Evolutionary conservation across 23 red algal genomes (phyloP).

Genomic region (Gracilaria vermiculophylla): DNA sequence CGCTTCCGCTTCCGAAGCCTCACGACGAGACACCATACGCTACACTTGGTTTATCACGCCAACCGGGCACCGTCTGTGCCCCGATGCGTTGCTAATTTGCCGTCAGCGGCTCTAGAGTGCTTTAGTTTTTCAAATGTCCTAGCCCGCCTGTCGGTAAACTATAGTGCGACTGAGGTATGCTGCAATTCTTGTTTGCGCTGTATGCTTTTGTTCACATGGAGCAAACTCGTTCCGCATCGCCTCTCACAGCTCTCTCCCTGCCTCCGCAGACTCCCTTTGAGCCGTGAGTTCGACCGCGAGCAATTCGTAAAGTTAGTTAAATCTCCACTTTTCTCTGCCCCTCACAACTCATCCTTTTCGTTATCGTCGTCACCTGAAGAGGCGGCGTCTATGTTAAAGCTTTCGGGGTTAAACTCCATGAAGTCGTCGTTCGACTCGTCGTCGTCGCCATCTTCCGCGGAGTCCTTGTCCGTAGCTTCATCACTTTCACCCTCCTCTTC

Average conservation of each 20-base stretch:
- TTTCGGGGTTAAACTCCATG: background rate
- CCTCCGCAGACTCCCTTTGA: background rate
- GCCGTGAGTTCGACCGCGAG: background rate
- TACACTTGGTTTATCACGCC: no score
- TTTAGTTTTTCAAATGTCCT: no score
- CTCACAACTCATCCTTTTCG: conserved; percentile 39
- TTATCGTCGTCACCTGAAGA: background rate
- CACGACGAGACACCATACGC: no score
- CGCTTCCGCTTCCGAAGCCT: no score
- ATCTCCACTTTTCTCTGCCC: no score
- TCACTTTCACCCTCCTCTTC: conserved; percentile 38
- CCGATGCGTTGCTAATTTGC: no score
- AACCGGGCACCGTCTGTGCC: no score
- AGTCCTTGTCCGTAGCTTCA: background rate
- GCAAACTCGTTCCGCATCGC: background rate
- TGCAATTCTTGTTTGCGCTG: no score
- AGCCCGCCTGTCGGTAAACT: no score
- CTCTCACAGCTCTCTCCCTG: background rate
- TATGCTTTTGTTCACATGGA: background rate
- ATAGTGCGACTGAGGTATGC: no score
- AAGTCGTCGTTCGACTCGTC: background rate
- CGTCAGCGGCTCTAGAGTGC: no score
- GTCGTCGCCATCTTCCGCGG: conserved; percentile 19
- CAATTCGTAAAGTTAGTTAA: background rate
- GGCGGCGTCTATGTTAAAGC: background rate